A percentile compares a stretch with the other conserved stretches of the same genome.
These are phyloP conservation scores for Aquilaria agallochum DNA, from an alignment of 441 rosid genomes.

Conservation along the genomic window DNA sequence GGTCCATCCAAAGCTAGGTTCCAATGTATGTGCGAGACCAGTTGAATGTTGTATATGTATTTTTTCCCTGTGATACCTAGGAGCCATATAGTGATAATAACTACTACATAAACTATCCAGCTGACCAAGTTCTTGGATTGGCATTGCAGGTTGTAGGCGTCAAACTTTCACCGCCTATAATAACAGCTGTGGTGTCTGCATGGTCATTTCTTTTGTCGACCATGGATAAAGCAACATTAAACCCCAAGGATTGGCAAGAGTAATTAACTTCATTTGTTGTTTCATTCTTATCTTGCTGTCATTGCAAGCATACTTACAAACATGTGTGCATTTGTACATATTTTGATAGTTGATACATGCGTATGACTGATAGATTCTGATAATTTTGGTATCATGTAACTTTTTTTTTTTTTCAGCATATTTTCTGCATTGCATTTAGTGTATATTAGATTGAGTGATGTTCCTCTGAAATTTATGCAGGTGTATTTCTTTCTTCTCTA, in stretches of 20 bases:
- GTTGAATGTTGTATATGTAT: too few species aligned
- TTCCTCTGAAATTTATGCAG: conserved; percentile 40
- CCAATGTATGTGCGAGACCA: conserved; percentile 46
- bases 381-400: too few species aligned
- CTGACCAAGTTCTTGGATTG: too few species aligned
- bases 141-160: conserved; percentile 59
- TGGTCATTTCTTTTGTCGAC: conserved; percentile 93
- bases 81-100: too few species aligned
- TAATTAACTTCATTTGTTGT: conserved; percentile 28
- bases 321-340: too few species aligned
- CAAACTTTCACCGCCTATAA: conserved; percentile 52
- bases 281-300: neutral
- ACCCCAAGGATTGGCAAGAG: conserved; percentile 83
- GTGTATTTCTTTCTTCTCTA: conserved; percentile 64
- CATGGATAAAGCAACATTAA: conserved; percentile 46
- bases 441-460: conserved; percentile 6
- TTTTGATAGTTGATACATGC: too few species aligned
- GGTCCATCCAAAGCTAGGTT: conserved; percentile 79
- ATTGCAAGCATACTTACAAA: neutral
- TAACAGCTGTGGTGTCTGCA: conserved; percentile 77
- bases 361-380: too few species aligned
- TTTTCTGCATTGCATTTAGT: too few species aligned
- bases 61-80: too few species aligned
- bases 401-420: too few species aligned
- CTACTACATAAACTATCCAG: too few species aligned